A percentile compares a stretch with the other conserved stretches of the same genome.
phyloP scores from a whole-genome alignment of 2,329 filamentous ascomycete species.

The Tolypocladium album region DNA sequence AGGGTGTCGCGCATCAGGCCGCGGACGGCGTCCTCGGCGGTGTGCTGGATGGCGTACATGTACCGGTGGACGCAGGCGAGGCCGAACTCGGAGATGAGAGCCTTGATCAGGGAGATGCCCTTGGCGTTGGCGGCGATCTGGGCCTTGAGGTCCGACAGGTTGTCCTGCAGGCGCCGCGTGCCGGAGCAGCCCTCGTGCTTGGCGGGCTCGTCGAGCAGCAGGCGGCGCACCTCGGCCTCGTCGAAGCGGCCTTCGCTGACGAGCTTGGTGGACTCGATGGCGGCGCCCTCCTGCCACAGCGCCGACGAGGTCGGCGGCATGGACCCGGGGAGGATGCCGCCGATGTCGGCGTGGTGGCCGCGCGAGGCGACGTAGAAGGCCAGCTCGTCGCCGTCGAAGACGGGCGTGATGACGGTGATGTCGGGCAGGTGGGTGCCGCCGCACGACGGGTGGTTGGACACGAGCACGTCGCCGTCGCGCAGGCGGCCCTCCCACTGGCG shows the following conservation, averaged over 20 bases:
- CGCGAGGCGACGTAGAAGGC: constrained; percentile 49
- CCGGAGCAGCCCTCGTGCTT: constrained; percentile 67
- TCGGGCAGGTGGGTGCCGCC: constrained; percentile 28
- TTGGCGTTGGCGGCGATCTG: constrained; percentile 83
- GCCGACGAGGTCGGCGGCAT: constrained; percentile 70
- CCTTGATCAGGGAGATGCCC: constrained; percentile 64
- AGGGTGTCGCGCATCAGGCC: constrained; percentile 21
- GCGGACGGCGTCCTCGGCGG: constrained; percentile 52
- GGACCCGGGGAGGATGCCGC: constrained; percentile 69
- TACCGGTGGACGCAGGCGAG: constrained; percentile 58
- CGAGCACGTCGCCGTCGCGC: constrained; percentile 22
- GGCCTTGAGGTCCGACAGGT: constrained; percentile 77
- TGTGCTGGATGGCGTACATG: constrained; percentile 30
- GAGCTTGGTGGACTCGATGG: constrained; percentile 57
- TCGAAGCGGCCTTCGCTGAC: constrained; percentile 70
- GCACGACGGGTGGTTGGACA: constrained; percentile 22
- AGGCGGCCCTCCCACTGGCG: constrained; percentile 49
- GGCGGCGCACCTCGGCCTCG: constrained; percentile 61
- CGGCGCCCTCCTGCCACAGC: constrained; percentile 53
- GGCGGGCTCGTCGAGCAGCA: constrained; percentile 64
- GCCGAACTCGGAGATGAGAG: constrained; percentile 63
- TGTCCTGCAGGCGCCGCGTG: constrained; percentile 70
- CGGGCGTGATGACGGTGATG: constrained; percentile 24
- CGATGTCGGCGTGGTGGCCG: constrained; percentile 41
- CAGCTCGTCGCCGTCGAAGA: constrained; percentile 30